phyloP scores from a whole-genome alignment of 2,329 filamentous ascomycete genomes.

The Chaetomiaceae sp. region DNA sequence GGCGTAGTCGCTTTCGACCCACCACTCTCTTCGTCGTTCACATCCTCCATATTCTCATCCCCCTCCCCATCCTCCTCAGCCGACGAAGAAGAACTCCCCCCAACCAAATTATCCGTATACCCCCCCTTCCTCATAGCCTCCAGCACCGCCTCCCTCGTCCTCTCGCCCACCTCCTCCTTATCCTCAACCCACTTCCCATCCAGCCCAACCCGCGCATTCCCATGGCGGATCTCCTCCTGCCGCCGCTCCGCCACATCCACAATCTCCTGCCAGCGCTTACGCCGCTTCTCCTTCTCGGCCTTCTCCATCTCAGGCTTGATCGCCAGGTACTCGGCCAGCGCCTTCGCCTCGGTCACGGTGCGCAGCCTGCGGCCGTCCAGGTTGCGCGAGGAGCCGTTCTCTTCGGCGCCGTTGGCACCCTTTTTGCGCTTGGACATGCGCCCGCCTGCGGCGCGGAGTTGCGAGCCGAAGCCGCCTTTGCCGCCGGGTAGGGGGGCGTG shows the following conservation, averaged over 20 bases:
- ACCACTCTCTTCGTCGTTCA: slow-evolving; percentile 33
- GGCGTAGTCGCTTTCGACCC: slow-evolving; percentile 48
- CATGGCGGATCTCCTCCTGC: slow-evolving; percentile 76
- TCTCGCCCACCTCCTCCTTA: slow-evolving; percentile 84
- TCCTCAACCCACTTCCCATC: slow-evolving; percentile 94
- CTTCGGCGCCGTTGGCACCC: slow-evolving; percentile 58
- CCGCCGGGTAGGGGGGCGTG: slow-evolving; percentile 78
- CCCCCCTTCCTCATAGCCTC: slow-evolving; percentile 62
- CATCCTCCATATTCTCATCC: slow-evolving; percentile 15
- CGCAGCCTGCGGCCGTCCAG: slow-evolving; percentile 84
- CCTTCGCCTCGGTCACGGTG: slow-evolving; percentile 93
- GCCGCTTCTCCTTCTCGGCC: slow-evolving; percentile 82
- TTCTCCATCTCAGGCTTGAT: slow-evolving; percentile 97
- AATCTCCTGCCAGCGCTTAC: slow-evolving; percentile 81
- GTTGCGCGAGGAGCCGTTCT: slow-evolving; percentile 88
- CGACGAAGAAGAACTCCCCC: not conserved
- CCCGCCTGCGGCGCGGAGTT: slow-evolving; percentile 90
- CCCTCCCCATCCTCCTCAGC: slow-evolving; percentile 10
- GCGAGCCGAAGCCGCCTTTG: slow-evolving; percentile 96
- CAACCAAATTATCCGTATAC: slow-evolving; percentile 50
- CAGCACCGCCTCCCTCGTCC: slow-evolving; percentile 70
- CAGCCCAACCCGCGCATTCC: slow-evolving; percentile 59
- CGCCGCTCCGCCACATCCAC: slow-evolving; percentile 78
- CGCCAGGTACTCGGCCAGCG: slow-evolving; percentile 87
- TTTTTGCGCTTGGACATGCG: slow-evolving; percentile 95